Base-by-base conservation (phyloP, 2,329 filamentous ascomycete species). In the Tolypocladium inflatum region DNA sequence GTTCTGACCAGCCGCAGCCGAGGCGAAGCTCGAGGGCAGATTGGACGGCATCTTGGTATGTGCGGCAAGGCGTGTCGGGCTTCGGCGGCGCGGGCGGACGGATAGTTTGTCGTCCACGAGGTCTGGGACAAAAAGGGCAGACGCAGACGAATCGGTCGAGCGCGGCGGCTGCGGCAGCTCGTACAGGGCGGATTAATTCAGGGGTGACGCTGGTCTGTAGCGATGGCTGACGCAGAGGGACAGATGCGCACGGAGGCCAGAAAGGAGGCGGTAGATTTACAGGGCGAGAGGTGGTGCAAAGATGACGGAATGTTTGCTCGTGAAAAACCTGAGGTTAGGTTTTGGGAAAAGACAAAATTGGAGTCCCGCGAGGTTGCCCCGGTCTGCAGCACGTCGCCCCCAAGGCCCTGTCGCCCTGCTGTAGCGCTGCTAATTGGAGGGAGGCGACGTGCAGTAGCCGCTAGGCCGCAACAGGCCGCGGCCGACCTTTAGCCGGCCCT, bases 1-100 rank as follows among this genome's bases (percentile, higher is more conserved):
- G 67, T 81, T 86, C 73, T 90, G 88, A 73, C 88, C 88, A 71
- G 89, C 88, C 66, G 89, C 89, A 68, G 89, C 89, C 70, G 89
- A 91, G 72, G 89, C 89, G 76, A 92, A 92, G 80, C 87, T 91
- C 67, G 89, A 90, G 68, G 88, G 86, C 73, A 91, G 82, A 77
- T 88, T 86, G 72, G 86, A 84, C 77, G 87, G 83, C 88, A 91
- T 80, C 60, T 62, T 74, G 54, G 60, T 59, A 61, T 62, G 63
- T 56, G 57, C 42, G 54, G 23, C 52, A 51, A 52, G 21, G 33
- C 48, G 55, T 56, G 55, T 56, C 35, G 35, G 33, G 45, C 43
- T 51, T 55, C 30, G 37, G 21, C 8, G 42, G 52, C 55, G 43
- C 23, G 53, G 39, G n/a, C 35, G 41, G 19, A 42, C n/a, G 50